phyloP scores from a whole-genome alignment of 164 flowering plant species.

The Chimonanthus salicifolius region DNA sequence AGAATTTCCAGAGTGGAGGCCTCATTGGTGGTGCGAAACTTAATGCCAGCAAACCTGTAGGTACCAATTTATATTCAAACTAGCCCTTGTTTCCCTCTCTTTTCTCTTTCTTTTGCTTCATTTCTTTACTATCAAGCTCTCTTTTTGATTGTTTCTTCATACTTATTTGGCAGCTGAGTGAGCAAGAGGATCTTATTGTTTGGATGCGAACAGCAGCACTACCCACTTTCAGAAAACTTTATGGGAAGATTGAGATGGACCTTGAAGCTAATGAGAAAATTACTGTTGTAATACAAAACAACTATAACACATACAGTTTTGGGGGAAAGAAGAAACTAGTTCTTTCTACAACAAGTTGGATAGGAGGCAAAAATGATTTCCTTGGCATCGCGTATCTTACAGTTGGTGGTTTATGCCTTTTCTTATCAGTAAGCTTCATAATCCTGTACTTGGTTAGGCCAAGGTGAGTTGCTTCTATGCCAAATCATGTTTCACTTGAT shows the following conservation, averaged over 20 bases:
- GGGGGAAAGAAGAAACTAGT: slow-evolving; percentile 54
- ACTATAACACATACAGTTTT: slow-evolving; percentile 78
- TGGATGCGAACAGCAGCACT: slow-evolving; percentile 96
- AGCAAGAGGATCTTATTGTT: slow-evolving; percentile 86
- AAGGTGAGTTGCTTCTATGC: slow-evolving; percentile 41
- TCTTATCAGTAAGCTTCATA: slow-evolving; percentile 55
- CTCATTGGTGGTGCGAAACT: slow-evolving; percentile 81
- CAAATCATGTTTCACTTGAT: neutral
- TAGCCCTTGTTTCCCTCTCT: neutral
- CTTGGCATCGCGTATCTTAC: slow-evolving; percentile 65
- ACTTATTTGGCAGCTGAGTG: slow-evolving; percentile 52
- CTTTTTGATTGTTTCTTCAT: neutral
- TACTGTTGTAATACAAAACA: slow-evolving; percentile 55
- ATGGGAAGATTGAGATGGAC: slow-evolving; percentile 70
- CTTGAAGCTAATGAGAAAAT: slow-evolving; percentile 47
- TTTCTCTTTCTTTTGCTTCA: neutral
- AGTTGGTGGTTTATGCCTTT: slow-evolving; percentile 65
- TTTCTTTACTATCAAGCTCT: neutral
- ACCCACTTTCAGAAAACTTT: slow-evolving; percentile 80
- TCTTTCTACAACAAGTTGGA: slow-evolving; percentile 29
- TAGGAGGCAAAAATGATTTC: slow-evolving; percentile 82
- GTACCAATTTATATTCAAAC: slow-evolving; percentile 6
- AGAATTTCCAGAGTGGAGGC: slow-evolving; percentile 66
- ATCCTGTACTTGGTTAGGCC: slow-evolving; percentile 55
- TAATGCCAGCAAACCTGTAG: slow-evolving; percentile 64